Percentiles rank a stretch among this genome's conserved stretches.
phyloP scores from a whole-genome alignment of 208 protist genomes.

The Crithidia acanthocephali region DNA sequence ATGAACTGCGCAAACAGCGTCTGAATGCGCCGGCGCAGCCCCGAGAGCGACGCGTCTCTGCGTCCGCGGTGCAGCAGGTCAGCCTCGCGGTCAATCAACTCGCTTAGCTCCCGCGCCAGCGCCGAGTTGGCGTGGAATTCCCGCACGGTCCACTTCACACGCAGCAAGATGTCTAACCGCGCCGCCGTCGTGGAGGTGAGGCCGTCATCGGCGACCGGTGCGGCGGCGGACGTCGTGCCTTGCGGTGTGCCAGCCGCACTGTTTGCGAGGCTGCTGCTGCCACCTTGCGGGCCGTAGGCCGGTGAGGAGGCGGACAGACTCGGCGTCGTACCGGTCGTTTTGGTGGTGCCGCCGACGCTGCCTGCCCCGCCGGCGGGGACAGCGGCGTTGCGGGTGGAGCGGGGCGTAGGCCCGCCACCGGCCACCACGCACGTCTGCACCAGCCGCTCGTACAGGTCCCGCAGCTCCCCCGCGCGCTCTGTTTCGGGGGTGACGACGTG shows the following conservation, averaged over 20 bases:
- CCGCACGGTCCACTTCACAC: conserved; percentile 97
- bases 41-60: conserved; percentile 63
- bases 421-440: conserved; percentile 21
- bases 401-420: neutral
- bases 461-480: conserved; percentile 94
- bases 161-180: conserved; percentile 95
- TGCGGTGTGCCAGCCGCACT: neutral
- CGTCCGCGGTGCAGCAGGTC: conserved; percentile 95
- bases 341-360: neutral
- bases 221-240: neutral
- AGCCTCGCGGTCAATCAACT: conserved; percentile 97
- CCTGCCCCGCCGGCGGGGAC: neutral
- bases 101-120: conserved; percentile 91
- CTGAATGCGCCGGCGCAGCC: conserved; percentile 87
- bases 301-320: neutral
- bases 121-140: conserved; percentile 84
- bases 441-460: conserved; percentile 90
- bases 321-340: neutral
- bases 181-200: conserved; percentile 45
- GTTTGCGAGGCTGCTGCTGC: neutral
- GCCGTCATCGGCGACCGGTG: neutral
- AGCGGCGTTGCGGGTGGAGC: neutral
- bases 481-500: conserved; percentile 92
- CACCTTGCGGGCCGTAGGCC: neutral
- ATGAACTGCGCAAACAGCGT: conserved; percentile 96